Base-by-base conservation (phyloP, 1,139 yeast species). In the Saccharomyces uvarum region DNA sequence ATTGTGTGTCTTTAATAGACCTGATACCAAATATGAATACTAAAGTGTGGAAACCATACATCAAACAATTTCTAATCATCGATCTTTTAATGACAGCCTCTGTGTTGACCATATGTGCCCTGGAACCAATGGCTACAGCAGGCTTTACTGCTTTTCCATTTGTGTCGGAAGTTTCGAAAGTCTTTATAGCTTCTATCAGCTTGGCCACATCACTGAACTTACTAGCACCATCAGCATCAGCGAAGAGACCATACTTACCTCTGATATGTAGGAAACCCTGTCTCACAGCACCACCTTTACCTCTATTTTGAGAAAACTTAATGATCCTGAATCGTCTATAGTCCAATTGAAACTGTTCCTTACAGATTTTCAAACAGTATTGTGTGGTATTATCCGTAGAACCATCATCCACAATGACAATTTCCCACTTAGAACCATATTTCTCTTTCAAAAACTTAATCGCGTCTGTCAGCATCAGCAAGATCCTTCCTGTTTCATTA, bases 191-290 rank as follows among this genome's bases (percentile, higher is more conserved):
- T 1, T 67, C 70, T 14, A 84, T 62, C 57, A 93, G 75, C 56
- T 79, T 80, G 3, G 69, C 68, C 26, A 88, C 76, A 67, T 91
- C 97, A 24, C 80, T 69, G 67, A 95, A 93, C 64, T 77, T 78
- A 26, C 96, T 86, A 3, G 99, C 99, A 31, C 99, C 99, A 69
- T 93, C 99, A 0, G 99, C 99, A 72, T 93, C 99, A 3, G 97
- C 98, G 75, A 93, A 93, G 16, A 93, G 77, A 9, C 83, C 82
- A 64, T 80, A 84, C 58, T 77, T 70, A 9, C 99, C 99, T 51
- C 89, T 76, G 7, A 84, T 73, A 65, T 83, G 84, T 64, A 86
- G 79, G 72, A 93, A 75, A 3, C 99, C 99, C 69, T 93, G 98
- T 16, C 96, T 83, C 0, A 95, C 99, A 0, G 98, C 99, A 7